Evolutionary conservation across 1,284 basidiomycete species (phyloP).

Genomic region (Fomitopsis betulina): DNA sequence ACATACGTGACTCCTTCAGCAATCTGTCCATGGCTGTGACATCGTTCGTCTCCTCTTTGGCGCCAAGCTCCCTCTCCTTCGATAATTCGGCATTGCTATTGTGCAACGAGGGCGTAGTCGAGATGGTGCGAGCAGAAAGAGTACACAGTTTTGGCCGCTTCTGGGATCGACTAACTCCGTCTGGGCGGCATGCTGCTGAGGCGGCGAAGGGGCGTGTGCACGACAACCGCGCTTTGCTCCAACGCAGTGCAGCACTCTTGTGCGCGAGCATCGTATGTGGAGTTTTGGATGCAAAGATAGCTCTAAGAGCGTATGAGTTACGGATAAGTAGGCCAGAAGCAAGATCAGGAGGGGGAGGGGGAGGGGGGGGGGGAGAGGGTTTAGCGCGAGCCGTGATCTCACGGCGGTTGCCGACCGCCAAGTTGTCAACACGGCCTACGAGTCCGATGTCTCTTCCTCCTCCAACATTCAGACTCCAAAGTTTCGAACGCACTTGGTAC

Average conservation of each 20-base stretch:
- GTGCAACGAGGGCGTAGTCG: conserved; percentile 6
- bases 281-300: no score
- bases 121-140: conserved; percentile 27
- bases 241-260: neutral
- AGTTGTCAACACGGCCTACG: no score
- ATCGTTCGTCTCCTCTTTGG: conserved; percentile 51
- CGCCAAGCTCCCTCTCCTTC: conserved; percentile 23
- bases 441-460: no score
- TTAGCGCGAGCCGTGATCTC: no score
- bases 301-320: no score
- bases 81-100: conserved; percentile 13
- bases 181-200: neutral
- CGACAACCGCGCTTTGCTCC: neutral
- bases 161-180: neutral
- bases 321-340: no score
- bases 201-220: neutral
- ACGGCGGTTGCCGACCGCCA: no score
- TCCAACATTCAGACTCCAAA: no score
- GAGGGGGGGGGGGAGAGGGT: no score
- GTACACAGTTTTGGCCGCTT: neutral
- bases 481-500: no score
- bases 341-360: no score
- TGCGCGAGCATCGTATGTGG: neutral
- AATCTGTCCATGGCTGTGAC: conserved; percentile 55
- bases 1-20: conserved; percentile 53